phyloP scores from a whole-genome alignment of 2,329 filamentous ascomycete species.

The Dothistroma septosporum region DNA sequence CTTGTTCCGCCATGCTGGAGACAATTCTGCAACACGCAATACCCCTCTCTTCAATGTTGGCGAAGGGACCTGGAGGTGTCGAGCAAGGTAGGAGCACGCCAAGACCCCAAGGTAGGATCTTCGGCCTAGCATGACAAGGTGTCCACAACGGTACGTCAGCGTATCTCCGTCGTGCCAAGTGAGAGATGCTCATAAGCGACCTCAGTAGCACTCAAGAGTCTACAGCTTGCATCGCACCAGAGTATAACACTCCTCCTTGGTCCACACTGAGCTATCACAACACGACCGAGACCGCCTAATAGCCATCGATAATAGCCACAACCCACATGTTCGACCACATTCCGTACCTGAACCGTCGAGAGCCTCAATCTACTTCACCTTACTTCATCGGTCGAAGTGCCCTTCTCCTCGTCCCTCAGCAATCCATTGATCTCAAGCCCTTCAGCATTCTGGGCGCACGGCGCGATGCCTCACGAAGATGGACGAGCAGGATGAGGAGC shows the following conservation, averaged over 20 bases:
- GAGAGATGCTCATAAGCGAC: background rate
- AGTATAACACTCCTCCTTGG: too few species aligned
- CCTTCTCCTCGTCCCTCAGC: background rate
- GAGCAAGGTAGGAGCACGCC: background rate
- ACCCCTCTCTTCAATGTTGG: background rate
- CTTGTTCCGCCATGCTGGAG: background rate
- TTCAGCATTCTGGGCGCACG: background rate
- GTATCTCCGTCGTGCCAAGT: background rate
- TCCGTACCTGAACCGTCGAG: background rate
- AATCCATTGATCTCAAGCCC: background rate
- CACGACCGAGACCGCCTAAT: too few species aligned
- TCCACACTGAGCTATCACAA: too few species aligned
- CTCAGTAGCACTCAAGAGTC: background rate
- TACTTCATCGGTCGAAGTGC: too few species aligned
- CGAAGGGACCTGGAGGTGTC: background rate
- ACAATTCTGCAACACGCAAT: background rate
- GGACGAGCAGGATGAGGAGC: background rate
- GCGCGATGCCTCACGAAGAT: background rate
- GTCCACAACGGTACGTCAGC: background rate
- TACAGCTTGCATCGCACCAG: too few species aligned
- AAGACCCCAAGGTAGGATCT: background rate
- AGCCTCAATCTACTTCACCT: too few species aligned
- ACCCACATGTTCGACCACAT: background rate
- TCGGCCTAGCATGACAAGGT: background rate
- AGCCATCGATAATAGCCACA: too few species aligned